A percentile compares a stretch with the other conserved stretches of the same genome.
Evolutionary conservation across 2,329 filamentous ascomycete species (phyloP).

Genomic region (Botrytis tulipae): DNA sequence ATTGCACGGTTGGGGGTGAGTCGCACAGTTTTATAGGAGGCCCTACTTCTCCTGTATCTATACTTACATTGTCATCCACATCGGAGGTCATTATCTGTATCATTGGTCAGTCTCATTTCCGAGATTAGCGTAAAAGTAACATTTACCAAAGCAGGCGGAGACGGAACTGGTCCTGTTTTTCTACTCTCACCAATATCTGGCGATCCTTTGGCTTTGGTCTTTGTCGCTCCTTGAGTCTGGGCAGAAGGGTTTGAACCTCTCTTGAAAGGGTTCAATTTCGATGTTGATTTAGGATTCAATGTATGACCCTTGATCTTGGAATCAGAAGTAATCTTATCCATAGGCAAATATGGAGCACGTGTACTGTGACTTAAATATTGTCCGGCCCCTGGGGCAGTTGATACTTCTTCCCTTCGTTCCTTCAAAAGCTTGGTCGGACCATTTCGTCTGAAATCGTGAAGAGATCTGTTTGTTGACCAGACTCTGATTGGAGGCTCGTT

Average conservation of each 20-base stretch:
- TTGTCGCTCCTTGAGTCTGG: background rate
- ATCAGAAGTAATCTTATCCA: background rate
- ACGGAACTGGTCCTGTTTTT: background rate
- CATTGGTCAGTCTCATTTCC: background rate
- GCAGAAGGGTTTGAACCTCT: background rate
- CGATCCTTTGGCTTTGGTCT: too few species aligned
- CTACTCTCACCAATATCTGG: too few species aligned
- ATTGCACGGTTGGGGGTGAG: background rate
- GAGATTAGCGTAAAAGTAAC: background rate
- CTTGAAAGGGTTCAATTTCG: background rate
- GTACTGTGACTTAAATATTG: constrained; percentile 12
- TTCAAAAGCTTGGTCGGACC: constrained; percentile 14
- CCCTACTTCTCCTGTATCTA: background rate
- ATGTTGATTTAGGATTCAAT: background rate
- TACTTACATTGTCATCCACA: background rate
- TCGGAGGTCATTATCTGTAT: background rate
- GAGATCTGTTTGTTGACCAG: constrained; percentile 19
- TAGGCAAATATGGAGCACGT: constrained; percentile 12
- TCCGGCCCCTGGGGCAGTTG: background rate
- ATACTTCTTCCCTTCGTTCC: constrained; percentile 20
- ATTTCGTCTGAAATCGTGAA: constrained; percentile 7
- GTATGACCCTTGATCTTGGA: background rate
- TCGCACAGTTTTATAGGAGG: background rate
- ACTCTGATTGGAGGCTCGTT: background rate
- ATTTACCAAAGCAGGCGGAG: background rate